These are phyloP conservation scores for Suillus lakei DNA, from an alignment of 768 basidiomycete species.

Conservation along the genomic window DNA sequence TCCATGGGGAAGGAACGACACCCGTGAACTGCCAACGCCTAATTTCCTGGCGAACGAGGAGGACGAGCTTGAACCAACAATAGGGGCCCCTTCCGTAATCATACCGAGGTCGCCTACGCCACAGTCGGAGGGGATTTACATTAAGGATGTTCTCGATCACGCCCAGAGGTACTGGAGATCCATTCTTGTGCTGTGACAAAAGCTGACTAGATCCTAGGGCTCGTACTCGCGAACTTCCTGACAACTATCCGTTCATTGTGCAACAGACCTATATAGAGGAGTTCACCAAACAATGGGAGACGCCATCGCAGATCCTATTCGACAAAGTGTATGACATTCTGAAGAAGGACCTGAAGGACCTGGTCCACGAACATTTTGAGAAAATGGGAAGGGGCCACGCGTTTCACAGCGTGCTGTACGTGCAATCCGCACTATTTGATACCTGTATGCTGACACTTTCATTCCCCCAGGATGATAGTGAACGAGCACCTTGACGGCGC, in stretches of 20 bases:
- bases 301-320: constrained; percentile 53
- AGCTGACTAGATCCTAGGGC: constrained; percentile 46
- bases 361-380: constrained; percentile 56
- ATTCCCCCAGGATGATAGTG: constrained; percentile 47
- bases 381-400: constrained; percentile 57
- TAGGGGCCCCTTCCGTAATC: not conserved
- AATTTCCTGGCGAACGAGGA: constrained; percentile 49
- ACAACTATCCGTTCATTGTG: constrained; percentile 67
- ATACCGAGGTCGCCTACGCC: constrained; percentile 6
- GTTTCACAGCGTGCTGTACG: constrained; percentile 45
- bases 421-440: not conserved
- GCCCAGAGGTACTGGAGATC: constrained; percentile 44
- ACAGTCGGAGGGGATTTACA: constrained; percentile 39
- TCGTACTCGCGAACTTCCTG: constrained; percentile 72
- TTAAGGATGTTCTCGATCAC: constrained; percentile 55
- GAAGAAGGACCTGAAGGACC: constrained; percentile 40
- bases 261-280: constrained; percentile 52
- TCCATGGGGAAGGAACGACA: constrained; percentile 44
- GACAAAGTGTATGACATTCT: constrained; percentile 43
- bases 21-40: constrained; percentile 9
- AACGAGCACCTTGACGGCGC: constrained; percentile 54
- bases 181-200: not conserved
- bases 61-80: constrained; percentile 17
- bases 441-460: not conserved
- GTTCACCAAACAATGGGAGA: constrained; percentile 51